Conservation (phyloP, 352 stramenopile genomes). For the Phytophthora pluvialis region DNA sequence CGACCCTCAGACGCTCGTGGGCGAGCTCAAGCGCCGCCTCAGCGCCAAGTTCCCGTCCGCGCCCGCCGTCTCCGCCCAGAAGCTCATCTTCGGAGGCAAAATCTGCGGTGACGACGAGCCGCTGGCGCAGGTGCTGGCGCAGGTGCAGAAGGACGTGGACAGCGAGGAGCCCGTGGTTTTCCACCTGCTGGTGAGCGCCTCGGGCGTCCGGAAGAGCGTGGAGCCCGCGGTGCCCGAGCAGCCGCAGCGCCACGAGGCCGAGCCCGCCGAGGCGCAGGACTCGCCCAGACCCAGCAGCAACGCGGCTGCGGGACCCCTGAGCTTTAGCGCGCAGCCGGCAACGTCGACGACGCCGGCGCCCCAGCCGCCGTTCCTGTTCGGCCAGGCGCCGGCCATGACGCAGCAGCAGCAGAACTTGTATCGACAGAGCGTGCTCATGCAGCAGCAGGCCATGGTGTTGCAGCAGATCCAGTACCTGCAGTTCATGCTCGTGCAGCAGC, state of each 20-base stretch:
- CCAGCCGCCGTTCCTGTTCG: conserved; percentile 20
- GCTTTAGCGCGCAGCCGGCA: conserved; percentile 16
- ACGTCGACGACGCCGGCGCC: neutral
- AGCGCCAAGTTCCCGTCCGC: conserved; percentile 50
- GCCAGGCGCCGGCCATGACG: conserved; percentile 22
- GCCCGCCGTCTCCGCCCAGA: conserved; percentile 62
- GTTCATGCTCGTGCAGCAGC: conserved; percentile 60
- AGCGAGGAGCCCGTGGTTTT: conserved; percentile 64
- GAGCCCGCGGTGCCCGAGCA: conserved; percentile 19
- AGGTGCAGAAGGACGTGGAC: conserved; percentile 47
- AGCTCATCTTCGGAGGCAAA: conserved; percentile 90
- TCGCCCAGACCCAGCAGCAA: conserved; percentile 32
- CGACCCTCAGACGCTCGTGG: conserved; percentile 42
- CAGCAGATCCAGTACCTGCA: conserved; percentile 87
- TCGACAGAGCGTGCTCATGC: conserved; percentile 70
- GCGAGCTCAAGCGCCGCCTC: conserved; percentile 69
- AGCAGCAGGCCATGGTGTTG: conserved; percentile 80
- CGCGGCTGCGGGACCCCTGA: conserved; percentile 4
- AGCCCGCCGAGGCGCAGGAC: conserved; percentile 30
- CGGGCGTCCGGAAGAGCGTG: conserved; percentile 16
- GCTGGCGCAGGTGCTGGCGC: conserved; percentile 51
- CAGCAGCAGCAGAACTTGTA: conserved; percentile 63
- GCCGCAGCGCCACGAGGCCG: neutral
- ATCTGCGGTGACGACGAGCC: conserved; percentile 73
- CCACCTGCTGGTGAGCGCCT: conserved; percentile 70